phyloP scores from a whole-genome alignment of 2,329 filamentous ascomycete genomes.

The Scytalidium sp. region DNA sequence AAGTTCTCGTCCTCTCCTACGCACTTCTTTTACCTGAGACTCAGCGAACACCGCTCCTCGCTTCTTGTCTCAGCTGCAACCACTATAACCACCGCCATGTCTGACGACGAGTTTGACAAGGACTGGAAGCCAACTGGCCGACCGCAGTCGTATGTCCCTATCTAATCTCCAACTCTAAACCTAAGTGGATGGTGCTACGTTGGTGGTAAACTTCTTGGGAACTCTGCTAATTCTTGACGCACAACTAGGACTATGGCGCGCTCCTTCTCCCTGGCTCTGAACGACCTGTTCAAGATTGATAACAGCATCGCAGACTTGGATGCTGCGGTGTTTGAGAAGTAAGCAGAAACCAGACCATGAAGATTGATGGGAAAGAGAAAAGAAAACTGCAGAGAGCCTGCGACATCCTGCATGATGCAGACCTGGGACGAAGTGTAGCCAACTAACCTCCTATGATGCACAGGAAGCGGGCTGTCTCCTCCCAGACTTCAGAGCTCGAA shows the following conservation, averaged over 20 bases:
- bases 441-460: neutral
- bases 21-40: no score
- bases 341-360: conserved; percentile 1
- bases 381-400: no score
- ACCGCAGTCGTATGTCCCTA: conserved; percentile 79
- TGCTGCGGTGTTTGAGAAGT: conserved; percentile 80
- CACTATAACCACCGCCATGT: conserved; percentile 23
- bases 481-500: conserved; percentile 76
- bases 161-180: no score
- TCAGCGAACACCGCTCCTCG: no score
- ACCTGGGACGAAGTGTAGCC: conserved; percentile 14
- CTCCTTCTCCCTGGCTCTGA: conserved; percentile 81
- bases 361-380: neutral
- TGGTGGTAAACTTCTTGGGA: no score
- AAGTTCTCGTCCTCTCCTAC: neutral
- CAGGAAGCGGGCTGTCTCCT: conserved; percentile 77
- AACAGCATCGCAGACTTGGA: conserved; percentile 72
- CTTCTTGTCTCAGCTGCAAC: conserved; percentile 4
- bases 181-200: no score
- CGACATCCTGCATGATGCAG: no score
- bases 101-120: conserved; percentile 69
- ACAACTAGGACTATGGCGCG: conserved; percentile 73
- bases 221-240: neutral
- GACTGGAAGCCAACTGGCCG: conserved; percentile 80
- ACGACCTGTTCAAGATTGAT: conserved; percentile 87